Base-by-base conservation (phyloP, 2,329 filamentous ascomycete species). In the Colletotrichum liriopes region DNA sequence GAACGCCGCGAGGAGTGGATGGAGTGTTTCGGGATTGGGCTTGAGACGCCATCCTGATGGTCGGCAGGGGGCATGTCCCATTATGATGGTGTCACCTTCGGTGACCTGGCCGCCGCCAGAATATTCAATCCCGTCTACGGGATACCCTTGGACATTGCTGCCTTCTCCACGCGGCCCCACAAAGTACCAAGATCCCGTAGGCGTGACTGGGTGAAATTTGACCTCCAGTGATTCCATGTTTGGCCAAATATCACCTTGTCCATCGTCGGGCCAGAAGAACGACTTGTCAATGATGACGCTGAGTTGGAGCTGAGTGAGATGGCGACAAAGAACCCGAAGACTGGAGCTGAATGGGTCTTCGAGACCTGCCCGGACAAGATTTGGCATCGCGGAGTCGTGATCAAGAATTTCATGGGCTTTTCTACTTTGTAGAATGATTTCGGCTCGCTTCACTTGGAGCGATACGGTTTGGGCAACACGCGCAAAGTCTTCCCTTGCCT, bases 181-280 rank as follows among this genome's bases (percentile, higher is more conserved):
- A 35, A 65, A 65, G 32, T 65, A 65, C 62, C 62, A 65, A 18
- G 51, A 43, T 5, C 62, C 62, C 12, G 39, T 23, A 14, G 62
- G 62, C 12, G 62, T 47, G 29, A 20, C 39, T 23, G 51, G 51
- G 16, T 65, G 62, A 9, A 65, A 47, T 20, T 47, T 58, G 20
- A 65, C 39, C 29, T 65, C 62, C 9, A 65, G 9, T 16, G 51
- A 58, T 29, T 49, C 51, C 37, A 65, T 32, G 16, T 65, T 58
- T 2, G 62, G 62, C 62, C 62, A 65, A 16, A 47, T 14, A 5
- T 32, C 39, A 18, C 32, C 49, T 3, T 26, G n/a, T 1, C 41
- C 29, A 9, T 65, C 39, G 5, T 37, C 51, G 11, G 62, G 51
- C 62, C 51, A 65, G 51, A 65, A 65, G 14, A 65, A 65, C 1